A percentile compares a stretch with the other conserved stretches of the same genome.
These are phyloP conservation scores for Ceratocystis lukuohia DNA, from an alignment of 2,329 filamentous ascomycete genomes.

Conservation along the genomic window DNA sequence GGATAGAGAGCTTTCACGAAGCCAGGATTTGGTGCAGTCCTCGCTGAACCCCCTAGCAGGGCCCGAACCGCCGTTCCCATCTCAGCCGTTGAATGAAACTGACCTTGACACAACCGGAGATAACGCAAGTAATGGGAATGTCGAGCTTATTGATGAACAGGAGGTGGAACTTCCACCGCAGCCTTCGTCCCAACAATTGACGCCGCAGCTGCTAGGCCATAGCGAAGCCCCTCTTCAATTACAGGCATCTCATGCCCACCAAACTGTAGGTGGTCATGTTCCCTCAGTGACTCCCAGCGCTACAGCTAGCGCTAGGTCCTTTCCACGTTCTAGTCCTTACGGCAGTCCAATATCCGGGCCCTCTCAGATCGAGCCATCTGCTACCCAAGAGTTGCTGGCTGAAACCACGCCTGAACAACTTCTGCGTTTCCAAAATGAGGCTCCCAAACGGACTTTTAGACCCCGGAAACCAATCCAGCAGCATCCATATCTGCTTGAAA, in stretches of 20 bases:
- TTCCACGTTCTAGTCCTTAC: background rate
- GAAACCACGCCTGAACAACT: slow-evolving; percentile 7
- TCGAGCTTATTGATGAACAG: background rate
- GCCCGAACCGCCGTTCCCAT: background rate
- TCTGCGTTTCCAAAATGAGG: slow-evolving; percentile 10
- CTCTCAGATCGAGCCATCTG: background rate
- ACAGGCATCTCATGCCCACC: background rate
- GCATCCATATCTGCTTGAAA: slow-evolving; percentile 45
- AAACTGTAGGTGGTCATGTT: background rate
- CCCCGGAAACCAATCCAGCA: slow-evolving; percentile 48
- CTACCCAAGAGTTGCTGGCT: background rate
- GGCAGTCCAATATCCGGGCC: background rate
- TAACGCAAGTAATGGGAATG: background rate
- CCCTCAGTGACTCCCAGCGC: background rate
- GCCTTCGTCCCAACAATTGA: background rate
- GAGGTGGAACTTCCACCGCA: background rate
- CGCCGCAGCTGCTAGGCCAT: background rate
- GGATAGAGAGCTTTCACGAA: background rate
- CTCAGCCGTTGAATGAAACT: background rate
- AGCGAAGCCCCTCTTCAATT: background rate
- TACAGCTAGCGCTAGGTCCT: background rate
- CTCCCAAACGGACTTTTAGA: slow-evolving; percentile 34
- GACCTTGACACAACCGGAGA: background rate
- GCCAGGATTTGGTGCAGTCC: background rate
- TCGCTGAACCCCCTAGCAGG: background rate